Percentiles rank a stretch among this genome's conserved stretches.
Evolutionary conservation across 257 asterid genomes (phyloP).

Genomic region (Solanum piurae): DNA sequence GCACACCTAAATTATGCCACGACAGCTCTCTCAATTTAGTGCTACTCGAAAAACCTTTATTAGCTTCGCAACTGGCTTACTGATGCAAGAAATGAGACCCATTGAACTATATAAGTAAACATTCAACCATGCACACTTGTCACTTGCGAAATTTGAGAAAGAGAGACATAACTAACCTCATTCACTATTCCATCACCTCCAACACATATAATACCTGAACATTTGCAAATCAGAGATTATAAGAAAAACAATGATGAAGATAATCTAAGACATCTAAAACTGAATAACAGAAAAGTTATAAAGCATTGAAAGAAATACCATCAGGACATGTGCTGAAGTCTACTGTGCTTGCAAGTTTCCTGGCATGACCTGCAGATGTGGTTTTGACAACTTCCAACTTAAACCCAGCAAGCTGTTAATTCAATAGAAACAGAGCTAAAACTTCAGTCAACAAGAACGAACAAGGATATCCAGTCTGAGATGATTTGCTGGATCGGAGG

Average conservation of each 20-base stretch:
- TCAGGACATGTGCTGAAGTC: constrained; percentile 97
- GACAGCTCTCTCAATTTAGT: neutral
- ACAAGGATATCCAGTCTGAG: neutral
- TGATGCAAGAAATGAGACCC: neutral
- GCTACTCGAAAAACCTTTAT: neutral
- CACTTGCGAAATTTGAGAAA: neutral
- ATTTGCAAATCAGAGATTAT: neutral
- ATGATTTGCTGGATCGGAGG: neutral
- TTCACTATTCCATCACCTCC: constrained; percentile 98
- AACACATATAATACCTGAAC: constrained; percentile 91
- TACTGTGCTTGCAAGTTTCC: constrained; percentile 76
- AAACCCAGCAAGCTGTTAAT: constrained; percentile 91
- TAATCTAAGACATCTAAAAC: constrained; percentile 3
- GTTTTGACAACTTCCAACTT: constrained; percentile 89
- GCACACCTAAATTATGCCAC: neutral
- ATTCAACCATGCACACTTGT: neutral
- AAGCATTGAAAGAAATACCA: constrained; percentile 38
- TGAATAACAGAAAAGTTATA: constrained; percentile 2
- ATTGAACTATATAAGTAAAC: neutral
- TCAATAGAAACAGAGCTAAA: neutral
- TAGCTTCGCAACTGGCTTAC: neutral
- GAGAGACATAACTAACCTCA: constrained; percentile 46
- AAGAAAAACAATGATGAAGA: neutral
- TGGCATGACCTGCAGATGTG: constrained; percentile 96
- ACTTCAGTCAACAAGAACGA: neutral